Conservation (phyloP, 2,329 filamentous ascomycete genomes). For the Gnomoniopsis sp. region DNA sequence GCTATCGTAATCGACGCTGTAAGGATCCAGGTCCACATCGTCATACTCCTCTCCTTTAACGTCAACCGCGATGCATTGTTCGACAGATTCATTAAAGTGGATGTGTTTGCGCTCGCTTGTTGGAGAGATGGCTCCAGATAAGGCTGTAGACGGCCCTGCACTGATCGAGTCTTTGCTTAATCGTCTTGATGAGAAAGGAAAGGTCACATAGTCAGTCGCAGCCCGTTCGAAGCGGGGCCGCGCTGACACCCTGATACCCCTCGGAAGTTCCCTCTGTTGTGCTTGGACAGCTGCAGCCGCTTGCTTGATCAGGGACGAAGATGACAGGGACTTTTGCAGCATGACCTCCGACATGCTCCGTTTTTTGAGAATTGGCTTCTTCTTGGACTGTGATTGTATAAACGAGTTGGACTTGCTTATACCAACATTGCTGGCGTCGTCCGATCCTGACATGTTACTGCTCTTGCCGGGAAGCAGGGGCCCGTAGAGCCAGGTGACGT, state of each 20-base stretch:
- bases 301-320: constrained; percentile 85
- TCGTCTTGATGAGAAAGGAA: constrained; percentile 59
- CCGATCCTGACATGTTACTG: constrained; percentile 5
- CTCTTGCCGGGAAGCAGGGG: constrained; percentile 70
- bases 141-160: constrained; percentile 62
- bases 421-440: constrained; percentile 36
- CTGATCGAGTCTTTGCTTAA: constrained; percentile 62
- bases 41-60: constrained; percentile 76
- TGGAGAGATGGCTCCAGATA: constrained; percentile 66
- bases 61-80: constrained; percentile 93
- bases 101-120: constrained; percentile 76
- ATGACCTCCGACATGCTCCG: constrained; percentile 94
- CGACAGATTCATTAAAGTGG: constrained; percentile 93
- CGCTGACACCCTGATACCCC: constrained; percentile 41
- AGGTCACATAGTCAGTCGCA: constrained; percentile 66
- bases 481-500: constrained; percentile 96
- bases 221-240: constrained; percentile 58
- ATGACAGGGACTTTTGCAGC: constrained; percentile 82
- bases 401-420: constrained; percentile 61
- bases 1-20: constrained; percentile 45
- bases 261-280: constrained; percentile 57
- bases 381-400: constrained; percentile 53
- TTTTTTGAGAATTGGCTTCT: constrained; percentile 95
- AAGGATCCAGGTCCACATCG: constrained; percentile 48
- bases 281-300: constrained; percentile 83